These are phyloP conservation scores for Monilinia fructigena DNA, from an alignment of 2,329 filamentous ascomycete species.

Conservation along the genomic window DNA sequence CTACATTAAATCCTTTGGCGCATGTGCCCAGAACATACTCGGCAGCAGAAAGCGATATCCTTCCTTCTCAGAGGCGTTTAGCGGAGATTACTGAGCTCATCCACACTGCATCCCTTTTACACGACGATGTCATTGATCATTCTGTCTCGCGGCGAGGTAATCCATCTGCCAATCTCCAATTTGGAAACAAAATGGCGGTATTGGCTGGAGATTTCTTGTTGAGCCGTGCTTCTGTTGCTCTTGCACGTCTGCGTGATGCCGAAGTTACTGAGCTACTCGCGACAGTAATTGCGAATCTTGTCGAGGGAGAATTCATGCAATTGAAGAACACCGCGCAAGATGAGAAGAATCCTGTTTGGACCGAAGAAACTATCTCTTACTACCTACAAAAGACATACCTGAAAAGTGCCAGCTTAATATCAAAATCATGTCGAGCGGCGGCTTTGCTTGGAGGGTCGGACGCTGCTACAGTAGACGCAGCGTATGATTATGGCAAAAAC, in stretches of 20 bases:
- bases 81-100: constrained; percentile 98
- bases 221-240: constrained; percentile 86
- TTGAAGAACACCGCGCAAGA: constrained; percentile 92
- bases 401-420: constrained; percentile 93
- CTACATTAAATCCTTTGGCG: constrained; percentile 53
- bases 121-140: constrained; percentile 98
- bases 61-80: constrained; percentile 87
- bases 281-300: constrained; percentile 94
- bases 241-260: constrained; percentile 84
- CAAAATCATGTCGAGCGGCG: constrained; percentile 89
- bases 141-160: constrained; percentile 79
- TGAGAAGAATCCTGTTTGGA: constrained; percentile 80
- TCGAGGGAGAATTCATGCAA: constrained; percentile 99
- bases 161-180: constrained; percentile 88
- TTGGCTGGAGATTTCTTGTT: constrained; percentile 95
- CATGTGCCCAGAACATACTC: constrained; percentile 36
- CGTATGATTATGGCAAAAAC: constrained; percentile 91
- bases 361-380: constrained; percentile 84
- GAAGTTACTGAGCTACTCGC: constrained; percentile 94
- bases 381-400: constrained; percentile 98
- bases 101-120: constrained; percentile 91
- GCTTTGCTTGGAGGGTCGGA: constrained; percentile 80
- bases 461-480: constrained; percentile 78
- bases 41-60: constrained; percentile 61
- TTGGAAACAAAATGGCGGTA: constrained; percentile 99